phyloP scores from a whole-genome alignment of 306 rosid species.

The Echinosophora koreensis region DNA sequence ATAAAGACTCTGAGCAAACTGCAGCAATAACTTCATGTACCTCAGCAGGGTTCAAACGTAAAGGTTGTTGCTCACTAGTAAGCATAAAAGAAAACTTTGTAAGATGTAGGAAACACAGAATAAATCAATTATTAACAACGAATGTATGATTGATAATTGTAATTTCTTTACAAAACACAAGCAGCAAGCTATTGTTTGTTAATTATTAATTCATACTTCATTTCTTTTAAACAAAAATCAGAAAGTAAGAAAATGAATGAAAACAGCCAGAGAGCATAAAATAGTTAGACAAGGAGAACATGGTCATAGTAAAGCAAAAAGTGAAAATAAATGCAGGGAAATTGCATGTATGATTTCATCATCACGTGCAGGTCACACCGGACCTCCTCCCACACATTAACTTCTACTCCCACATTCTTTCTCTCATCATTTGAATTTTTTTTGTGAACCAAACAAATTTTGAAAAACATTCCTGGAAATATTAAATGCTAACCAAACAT shows the following conservation, averaged over 20 bases:
- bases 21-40: conserved; percentile 97
- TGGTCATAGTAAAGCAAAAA: neutral
- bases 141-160: neutral
- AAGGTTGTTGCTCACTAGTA: conserved; percentile 96
- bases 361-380: neutral
- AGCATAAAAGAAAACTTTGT: conserved; percentile 55
- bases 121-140: conserved; percentile 41
- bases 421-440: no score
- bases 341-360: conserved; percentile 19
- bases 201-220: neutral
- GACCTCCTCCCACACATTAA: neutral
- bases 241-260: conserved; percentile 9
- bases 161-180: conserved; percentile 26
- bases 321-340: neutral
- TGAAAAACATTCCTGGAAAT: no score
- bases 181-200: conserved; percentile 8
- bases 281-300: neutral
- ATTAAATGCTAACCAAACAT: no score
- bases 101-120: conserved; percentile 47
- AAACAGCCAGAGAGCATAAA: neutral
- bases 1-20: conserved; percentile 92
- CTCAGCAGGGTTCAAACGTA: conserved; percentile 96
- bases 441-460: no score
- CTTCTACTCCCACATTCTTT: neutral
- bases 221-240: neutral